Percentiles rank a stretch among this genome's conserved stretches.
Evolutionary conservation across 2,329 filamentous ascomycete species (phyloP).

Genomic region (Epichloe brachyelytri): DNA sequence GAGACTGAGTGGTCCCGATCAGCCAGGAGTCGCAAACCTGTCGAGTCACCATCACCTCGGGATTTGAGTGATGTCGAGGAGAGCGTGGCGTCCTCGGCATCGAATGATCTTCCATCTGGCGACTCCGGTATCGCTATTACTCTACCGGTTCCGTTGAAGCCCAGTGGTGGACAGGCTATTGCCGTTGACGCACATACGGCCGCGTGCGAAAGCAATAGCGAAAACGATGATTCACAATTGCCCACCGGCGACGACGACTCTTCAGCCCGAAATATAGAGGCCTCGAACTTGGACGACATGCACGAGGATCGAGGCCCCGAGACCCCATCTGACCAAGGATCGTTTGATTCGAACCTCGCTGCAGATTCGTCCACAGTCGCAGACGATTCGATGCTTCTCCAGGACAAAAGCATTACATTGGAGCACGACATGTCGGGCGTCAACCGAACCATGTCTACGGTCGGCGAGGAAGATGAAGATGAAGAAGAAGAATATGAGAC

Average conservation of each 20-base stretch:
- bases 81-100: background rate
- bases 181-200: background rate
- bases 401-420: background rate
- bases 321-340: background rate
- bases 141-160: background rate
- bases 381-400: background rate
- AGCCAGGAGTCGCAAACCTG: background rate
- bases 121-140: background rate
- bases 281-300: background rate
- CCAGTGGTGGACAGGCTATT: background rate
- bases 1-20: slow-evolving; percentile 42
- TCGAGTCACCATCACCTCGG: background rate
- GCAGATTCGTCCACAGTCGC: slow-evolving; percentile 1
- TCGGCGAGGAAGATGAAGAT: slow-evolving; percentile 7
- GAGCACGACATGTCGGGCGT: slow-evolving; percentile 7
- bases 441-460: slow-evolving; percentile 9
- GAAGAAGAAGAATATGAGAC: slow-evolving; percentile 18
- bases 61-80: background rate
- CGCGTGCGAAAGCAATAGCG: background rate
- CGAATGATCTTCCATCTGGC: background rate
- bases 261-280: background rate
- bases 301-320: background rate
- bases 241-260: background rate
- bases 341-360: background rate
- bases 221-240: background rate